Evolutionary conservation across 202 grass and related monocot genomes (phyloP), one percentile per base, ranked within the genome.

Genomic region (Setaria viridis): DNA sequence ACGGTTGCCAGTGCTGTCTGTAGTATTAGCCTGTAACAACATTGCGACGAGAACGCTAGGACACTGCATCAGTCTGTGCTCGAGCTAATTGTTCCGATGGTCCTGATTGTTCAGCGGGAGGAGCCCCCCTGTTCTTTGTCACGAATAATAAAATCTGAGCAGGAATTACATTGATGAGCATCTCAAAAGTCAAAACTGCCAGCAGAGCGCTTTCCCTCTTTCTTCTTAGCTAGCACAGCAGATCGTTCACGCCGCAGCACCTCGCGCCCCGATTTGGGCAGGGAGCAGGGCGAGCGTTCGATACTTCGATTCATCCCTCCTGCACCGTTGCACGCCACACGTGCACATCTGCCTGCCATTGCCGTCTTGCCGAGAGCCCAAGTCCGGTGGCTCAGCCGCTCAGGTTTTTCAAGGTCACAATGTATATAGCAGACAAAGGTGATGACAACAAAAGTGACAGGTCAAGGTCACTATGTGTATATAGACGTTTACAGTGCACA

Each of bases 141-240:
- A 54, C 57, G n/a, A 76, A 85, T 80, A 76, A 85, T 80, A 76
- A 76, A 84, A 84, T 80, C 41, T 50, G 14, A 56, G 80, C 32
- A 60, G 11, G 42, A 4, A 58, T 70, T 70, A 35, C 7, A 5
- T 37, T n/a, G 51, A 1, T 39, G 67, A 32, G 62, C 43, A 21
- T 77, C 14, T 62, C 14, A 25, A 25, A 25, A 25, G 25, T 41
- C 39, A 6, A 72, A 66, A 74, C 5, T 51, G 10, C 5, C 0
- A 14, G 3, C 48, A 50, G 12, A 50, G 48, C 3, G 3, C 12
- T 14, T 6, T n/a, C 16, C 55, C 39, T 6, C 25, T 25, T 25
- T 25, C 25, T n/a, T 68, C 11, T 34, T 34, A 34, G 59, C 59
- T 62, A 13, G 59, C 7, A 14, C 30, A 34, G 20, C 55, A 54